Conservation (phyloP, 1,284 basidiomycete species). For the Leccinum subrobustum region DNA sequence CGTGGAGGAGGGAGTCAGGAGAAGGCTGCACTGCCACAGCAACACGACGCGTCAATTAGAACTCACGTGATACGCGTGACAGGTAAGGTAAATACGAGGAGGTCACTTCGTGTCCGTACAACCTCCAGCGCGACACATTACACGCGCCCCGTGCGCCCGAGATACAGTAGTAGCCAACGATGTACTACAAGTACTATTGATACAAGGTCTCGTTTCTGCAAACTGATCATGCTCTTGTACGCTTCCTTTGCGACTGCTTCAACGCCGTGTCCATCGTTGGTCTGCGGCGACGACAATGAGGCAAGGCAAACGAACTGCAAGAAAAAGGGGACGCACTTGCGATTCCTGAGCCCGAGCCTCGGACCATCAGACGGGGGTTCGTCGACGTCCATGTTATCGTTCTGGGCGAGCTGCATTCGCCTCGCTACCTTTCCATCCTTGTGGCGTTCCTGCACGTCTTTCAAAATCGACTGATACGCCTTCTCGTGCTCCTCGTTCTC, state of each 20-base stretch:
- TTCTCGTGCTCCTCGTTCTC: constrained; percentile 39
- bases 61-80: constrained; percentile 29
- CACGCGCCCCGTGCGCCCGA: too few species aligned
- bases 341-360: constrained; percentile 44
- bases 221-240: constrained; percentile 39
- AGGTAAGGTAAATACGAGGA: too few species aligned
- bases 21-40: constrained; percentile 13
- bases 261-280: constrained; percentile 33
- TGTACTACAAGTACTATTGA: constrained; percentile 6
- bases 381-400: constrained; percentile 52
- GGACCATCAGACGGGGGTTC: constrained; percentile 37
- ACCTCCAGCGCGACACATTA: too few species aligned
- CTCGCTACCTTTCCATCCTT: constrained; percentile 50
- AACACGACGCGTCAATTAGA: constrained; percentile 29
- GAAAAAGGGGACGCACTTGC: constrained; percentile 43
- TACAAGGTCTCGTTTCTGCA: constrained; percentile 12
- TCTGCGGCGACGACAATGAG: constrained; percentile 14
- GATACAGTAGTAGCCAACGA: too few species aligned
- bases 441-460: constrained; percentile 41
- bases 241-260: constrained; percentile 42
- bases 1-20: constrained; percentile 14
- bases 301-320: neutral
- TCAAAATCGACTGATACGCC: constrained; percentile 33
- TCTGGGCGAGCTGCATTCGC: constrained; percentile 23
- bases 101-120: too few species aligned